Conservation (phyloP, 495 filamentous ascomycete species). For the Parathielavia hyrcaniae region DNA sequence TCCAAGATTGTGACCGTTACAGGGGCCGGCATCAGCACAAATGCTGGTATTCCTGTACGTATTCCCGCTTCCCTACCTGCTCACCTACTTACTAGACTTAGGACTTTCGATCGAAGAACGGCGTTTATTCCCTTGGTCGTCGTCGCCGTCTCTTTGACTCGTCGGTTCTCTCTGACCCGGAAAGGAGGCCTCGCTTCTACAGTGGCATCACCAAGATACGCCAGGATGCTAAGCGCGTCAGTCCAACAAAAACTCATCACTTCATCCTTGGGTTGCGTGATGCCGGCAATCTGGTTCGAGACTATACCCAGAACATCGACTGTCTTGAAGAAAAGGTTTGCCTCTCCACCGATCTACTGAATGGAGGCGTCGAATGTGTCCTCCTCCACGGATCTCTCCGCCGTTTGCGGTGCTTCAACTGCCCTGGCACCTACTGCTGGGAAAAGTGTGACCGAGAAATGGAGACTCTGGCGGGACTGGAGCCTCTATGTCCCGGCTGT, state of each 20-base stretch:
- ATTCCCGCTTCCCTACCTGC: slow-evolving; percentile 5
- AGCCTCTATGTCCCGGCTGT: slow-evolving; percentile 11
- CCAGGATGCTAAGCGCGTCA: slow-evolving; percentile 6
- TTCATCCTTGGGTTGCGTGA: slow-evolving; percentile 14
- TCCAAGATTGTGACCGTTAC: slow-evolving; percentile 18
- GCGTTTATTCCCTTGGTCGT: slow-evolving; percentile 13
- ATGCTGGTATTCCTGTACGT: slow-evolving; percentile 18
- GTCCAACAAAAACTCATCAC: slow-evolving; percentile 11
- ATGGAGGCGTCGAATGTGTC: slow-evolving; percentile 17
- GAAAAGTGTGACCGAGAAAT: slow-evolving; percentile 5
- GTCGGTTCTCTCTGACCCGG: slow-evolving; percentile 13
- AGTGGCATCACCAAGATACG: slow-evolving; percentile 16
- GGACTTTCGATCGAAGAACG: slow-evolving; percentile 14
- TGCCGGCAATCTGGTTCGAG: slow-evolving; percentile 15
- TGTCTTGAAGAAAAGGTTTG: slow-evolving; percentile 19
- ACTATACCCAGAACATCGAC: slow-evolving; percentile 21
- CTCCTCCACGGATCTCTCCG: slow-evolving; percentile 20
- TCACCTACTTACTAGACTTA: slow-evolving; percentile 9
- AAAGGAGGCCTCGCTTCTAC: slow-evolving; percentile 16
- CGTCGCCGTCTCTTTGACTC: slow-evolving; percentile 13
- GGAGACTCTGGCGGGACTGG: too few relatives aligned
- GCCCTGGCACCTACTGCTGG: slow-evolving; percentile 8
- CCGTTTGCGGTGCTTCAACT: slow-evolving; percentile 15
- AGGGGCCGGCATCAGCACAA: slow-evolving; percentile 18
- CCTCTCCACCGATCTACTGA: slow-evolving; percentile 15